Evolutionary conservation across 768 basidiomycete species (phyloP), one percentile per base, ranked within the genome.

Genomic region (Russula griseocarnosa): DNA sequence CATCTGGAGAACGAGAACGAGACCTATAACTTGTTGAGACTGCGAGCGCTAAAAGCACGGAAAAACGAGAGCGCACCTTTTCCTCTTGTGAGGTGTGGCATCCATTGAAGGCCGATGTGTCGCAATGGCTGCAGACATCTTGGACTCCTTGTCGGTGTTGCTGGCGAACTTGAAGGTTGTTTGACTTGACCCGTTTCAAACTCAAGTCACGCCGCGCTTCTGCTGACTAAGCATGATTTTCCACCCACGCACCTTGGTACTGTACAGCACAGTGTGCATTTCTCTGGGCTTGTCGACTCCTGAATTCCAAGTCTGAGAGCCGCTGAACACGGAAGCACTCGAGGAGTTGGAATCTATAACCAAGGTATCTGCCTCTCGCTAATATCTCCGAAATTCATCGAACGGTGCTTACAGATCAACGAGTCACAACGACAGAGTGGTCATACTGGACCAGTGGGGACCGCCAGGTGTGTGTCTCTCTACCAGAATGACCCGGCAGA

Each of bases 381-480:
- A 44, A 26, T 32, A 30, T 34, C 16, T 52, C 26, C 16, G 9
- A 24, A 51, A 58, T 64, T 34, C 36, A 42, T 46, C 50, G 56
- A 40, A 40, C 36, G 18, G 24, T 5, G 38, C 6, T 6, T 51
- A 32, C 93, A n/a, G 91, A n/a, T n/a, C n/a, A n/a, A n/a, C n/a
- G n/a, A n/a, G n/a, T n/a, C n/a, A n/a, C n/a, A n/a, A n/a, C n/a
- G n/a, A n/a, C n/a, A n/a, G n/a, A n/a, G n/a, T n/a, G n/a, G n/a
- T n/a, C n/a, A n/a, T n/a, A n/a, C n/a, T n/a, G n/a, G n/a, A n/a
- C n/a, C n/a, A n/a, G n/a, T n/a, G n/a, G n/a, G n/a, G n/a, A n/a
- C n/a, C n/a, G 88, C 4, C 90, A 92, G 85, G 91, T 89, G 71
- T 70, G 46, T 51, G 30, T 32, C 60, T 40, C 42, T 40, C 30